Base-by-base conservation (phyloP, 169 alveolate species). In the Eimeria falciformis region DNA sequence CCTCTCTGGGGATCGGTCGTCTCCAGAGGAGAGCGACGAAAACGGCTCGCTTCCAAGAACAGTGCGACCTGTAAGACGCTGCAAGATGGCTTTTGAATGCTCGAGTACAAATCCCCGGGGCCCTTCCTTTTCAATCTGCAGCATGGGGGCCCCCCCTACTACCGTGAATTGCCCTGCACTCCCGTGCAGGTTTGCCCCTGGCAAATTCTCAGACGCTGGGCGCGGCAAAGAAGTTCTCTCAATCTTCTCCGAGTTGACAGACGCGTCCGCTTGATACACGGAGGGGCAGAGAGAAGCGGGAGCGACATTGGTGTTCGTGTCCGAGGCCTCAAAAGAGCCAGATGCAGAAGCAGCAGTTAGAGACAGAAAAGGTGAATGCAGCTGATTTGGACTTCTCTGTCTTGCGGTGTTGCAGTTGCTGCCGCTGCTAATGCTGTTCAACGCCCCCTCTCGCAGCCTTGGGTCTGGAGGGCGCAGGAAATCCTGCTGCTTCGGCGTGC, bases 121-220 rank as follows among this genome's bases (percentile, higher is more conserved):
- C 45, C 84, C 84, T 37, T 73, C 84, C 40, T 73, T 43, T n/a
- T 73, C 84, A 21, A 73, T 73, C 37, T 37, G 62, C 84, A 73
- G 40, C n/a, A 73, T 56, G 65, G 84, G 62, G 65, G 84, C 84
- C 65, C 84, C 56, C n/a, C 62, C 84, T 18, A 18, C 84, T 5
- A 73, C 84, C 5, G 84, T 45, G 25, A 43, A 73, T 23, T 5
- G 45, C 17, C 37, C 5, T 12, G 9, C 23, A 40, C 7, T 27
- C 65, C 65, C 25, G 45, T 73, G 56, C 65, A 17, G n/a, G 62
- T 27, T 27, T 4, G 47, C 50, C 5, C 14, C 14, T 4, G 5
- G 79, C 5, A 46, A n/a, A 5, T 12, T 40, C 75, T 40, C n/a
- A 7, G 75, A 62, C 50, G 53, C 4, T 2, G 47, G n/a, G 21